These are phyloP conservation scores for Tilletia indica DNA, from an alignment of 1,284 basidiomycete species.

Conservation along the genomic window DNA sequence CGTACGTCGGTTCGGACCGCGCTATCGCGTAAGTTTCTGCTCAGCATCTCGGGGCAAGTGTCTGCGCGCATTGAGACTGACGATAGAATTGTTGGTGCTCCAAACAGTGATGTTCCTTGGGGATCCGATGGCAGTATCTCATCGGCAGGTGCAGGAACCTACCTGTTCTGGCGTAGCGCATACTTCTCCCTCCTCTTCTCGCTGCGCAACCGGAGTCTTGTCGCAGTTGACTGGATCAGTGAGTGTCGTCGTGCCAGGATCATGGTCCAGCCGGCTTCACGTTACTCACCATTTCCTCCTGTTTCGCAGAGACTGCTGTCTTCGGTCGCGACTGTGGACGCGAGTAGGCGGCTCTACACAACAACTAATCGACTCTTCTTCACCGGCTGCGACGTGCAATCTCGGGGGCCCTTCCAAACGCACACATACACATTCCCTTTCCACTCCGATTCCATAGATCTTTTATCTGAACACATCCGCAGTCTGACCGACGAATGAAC, in stretches of 20 bases:
- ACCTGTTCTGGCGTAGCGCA: conserved; percentile 23
- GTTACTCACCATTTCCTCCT: neutral
- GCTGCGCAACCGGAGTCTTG: conserved; percentile 41
- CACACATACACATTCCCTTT: too few species aligned
- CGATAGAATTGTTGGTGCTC: too few species aligned
- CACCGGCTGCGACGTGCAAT: too few species aligned
- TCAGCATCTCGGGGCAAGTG: too few species aligned
- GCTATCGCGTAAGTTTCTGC: conserved; percentile 36
- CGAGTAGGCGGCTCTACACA: neutral
- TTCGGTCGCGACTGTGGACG: conserved; percentile 16
- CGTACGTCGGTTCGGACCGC: conserved; percentile 47
- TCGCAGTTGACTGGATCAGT: conserved; percentile 47
- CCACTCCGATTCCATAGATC: too few species aligned
- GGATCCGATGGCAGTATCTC: conserved; percentile 32
- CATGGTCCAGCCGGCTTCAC: neutral
- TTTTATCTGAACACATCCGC: too few species aligned
- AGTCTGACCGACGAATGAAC: too few species aligned
- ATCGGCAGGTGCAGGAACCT: conserved; percentile 33
- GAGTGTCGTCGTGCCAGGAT: conserved; percentile 7
- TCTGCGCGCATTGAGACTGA: too few species aligned
- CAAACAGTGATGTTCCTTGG: conserved; percentile 5
- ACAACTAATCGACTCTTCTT: too few species aligned
- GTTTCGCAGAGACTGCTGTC: neutral
- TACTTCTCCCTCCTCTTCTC: conserved; percentile 48
- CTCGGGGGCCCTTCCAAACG: too few species aligned